Percentiles rank a stretch among this genome's conserved stretches.
Conservation (phyloP, 345 rosid genomes). For the Syzygium aqueum region DNA sequence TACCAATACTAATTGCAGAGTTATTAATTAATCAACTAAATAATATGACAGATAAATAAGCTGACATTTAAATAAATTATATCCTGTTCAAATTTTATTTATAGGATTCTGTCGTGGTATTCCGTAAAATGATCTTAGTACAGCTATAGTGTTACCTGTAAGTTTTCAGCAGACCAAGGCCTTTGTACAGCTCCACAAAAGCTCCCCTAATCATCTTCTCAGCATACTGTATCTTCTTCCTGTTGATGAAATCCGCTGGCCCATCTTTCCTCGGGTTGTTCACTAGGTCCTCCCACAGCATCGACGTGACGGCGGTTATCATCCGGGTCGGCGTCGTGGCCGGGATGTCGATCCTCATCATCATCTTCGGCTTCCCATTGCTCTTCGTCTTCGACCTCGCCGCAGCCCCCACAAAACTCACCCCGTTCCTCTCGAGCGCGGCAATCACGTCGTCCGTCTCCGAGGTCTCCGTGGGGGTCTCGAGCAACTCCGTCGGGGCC, state of each 20-base stretch:
- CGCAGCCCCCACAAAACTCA: slow-evolving; percentile 57
- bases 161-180: slow-evolving; percentile 76
- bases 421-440: slow-evolving; percentile 66
- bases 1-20: not conserved
- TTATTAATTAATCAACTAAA: not conserved
- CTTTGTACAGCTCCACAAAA: slow-evolving; percentile 82
- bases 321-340: slow-evolving; percentile 48
- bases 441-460: slow-evolving; percentile 59
- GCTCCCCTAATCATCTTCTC: slow-evolving; percentile 89
- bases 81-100: not conserved
- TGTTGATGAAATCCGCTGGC: slow-evolving; percentile 38
- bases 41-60: not conserved
- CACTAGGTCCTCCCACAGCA: slow-evolving; percentile 86
- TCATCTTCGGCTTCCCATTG: slow-evolving; percentile 60
- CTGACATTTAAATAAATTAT: not conserved
- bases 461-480: not conserved
- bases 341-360: slow-evolving; percentile 73
- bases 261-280: slow-evolving; percentile 61
- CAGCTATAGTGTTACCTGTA: slow-evolving; percentile 48
- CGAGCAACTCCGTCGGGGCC: slow-evolving; percentile 9
- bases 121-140: too few species aligned
- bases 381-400: slow-evolving; percentile 46
- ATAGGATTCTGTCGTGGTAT: not conserved
- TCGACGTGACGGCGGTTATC: slow-evolving; percentile 53
- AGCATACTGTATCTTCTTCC: slow-evolving; percentile 76